Conservation (phyloP, 495 filamentous ascomycete species). For the Clohesyomyces aquaticus region DNA sequence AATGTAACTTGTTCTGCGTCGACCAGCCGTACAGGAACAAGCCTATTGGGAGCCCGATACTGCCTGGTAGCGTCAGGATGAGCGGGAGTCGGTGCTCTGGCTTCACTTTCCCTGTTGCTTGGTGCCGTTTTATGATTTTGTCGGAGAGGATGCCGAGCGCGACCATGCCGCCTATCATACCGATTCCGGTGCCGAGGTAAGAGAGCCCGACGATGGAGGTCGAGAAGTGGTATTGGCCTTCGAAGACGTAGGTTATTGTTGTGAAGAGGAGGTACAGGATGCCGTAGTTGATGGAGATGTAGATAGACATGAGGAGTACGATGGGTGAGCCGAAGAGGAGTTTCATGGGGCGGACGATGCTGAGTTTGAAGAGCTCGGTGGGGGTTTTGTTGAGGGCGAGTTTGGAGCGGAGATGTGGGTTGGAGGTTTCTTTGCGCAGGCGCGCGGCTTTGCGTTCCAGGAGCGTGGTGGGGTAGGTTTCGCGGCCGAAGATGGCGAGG, state of each 20-base stretch:
- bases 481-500: constrained; percentile 43
- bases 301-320: constrained; percentile 47
- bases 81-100: constrained; percentile 48
- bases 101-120: constrained; percentile 43
- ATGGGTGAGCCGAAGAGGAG: constrained; percentile 48
- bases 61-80: constrained; percentile 42
- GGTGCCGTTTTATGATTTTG: constrained; percentile 43
- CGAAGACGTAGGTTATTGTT: constrained; percentile 51
- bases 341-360: constrained; percentile 46
- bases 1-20: constrained; percentile 43
- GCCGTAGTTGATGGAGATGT: constrained; percentile 47
- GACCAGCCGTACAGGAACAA: constrained; percentile 49
- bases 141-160: constrained; percentile 42
- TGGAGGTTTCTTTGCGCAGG: constrained; percentile 48
- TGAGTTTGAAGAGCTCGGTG: constrained; percentile 41
- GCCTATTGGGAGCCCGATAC: constrained; percentile 43
- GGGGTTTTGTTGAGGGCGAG: constrained; percentile 37
- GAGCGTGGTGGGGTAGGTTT: constrained; percentile 47
- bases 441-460: constrained; percentile 44
- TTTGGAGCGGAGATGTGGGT: constrained; percentile 44
- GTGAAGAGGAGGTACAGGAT: constrained; percentile 51
- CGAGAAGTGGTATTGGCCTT: constrained; percentile 48
- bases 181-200: constrained; percentile 46
- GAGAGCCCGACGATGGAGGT: constrained; percentile 43
- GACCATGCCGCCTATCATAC: constrained; percentile 45